These are phyloP conservation scores for Eucalyptus regnans DNA, from an alignment of 345 rosid genomes.

Conservation along the genomic window DNA sequence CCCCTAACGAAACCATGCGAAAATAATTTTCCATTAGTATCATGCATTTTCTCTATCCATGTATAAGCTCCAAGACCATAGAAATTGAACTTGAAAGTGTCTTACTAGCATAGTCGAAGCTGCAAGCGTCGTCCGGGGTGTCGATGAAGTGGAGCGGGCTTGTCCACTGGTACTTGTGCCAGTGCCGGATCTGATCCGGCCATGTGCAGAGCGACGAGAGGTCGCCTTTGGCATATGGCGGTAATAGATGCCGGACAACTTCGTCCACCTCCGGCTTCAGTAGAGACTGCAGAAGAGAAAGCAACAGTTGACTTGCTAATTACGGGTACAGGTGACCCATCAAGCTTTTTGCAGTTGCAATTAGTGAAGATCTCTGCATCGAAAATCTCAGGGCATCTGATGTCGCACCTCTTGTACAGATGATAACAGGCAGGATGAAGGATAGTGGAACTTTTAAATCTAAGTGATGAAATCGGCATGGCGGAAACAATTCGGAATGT, in stretches of 20 bases:
- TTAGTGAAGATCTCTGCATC: background rate
- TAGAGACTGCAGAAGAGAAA: conserved; percentile 29
- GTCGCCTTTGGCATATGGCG: conserved; percentile 36
- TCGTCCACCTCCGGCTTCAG: conserved; percentile 65
- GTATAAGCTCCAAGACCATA: background rate
- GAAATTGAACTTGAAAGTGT: background rate
- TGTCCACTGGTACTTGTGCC: conserved; percentile 64
- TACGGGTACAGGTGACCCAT: background rate
- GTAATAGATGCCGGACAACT: conserved; percentile 42
- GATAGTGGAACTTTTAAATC: background rate
- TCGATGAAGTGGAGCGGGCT: conserved; percentile 74
- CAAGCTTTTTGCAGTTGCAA: background rate
- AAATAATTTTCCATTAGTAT: background rate
- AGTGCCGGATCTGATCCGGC: conserved; percentile 79
- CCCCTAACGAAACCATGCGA: conserved; percentile 33
- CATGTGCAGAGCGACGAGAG: conserved; percentile 51
- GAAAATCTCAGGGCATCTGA: background rate
- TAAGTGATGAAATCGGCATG: background rate
- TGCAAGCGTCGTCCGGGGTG: conserved; percentile 56
- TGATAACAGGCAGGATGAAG: background rate
- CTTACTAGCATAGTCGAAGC: conserved; percentile 41
- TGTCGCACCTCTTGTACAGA: background rate
- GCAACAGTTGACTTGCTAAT: background rate
- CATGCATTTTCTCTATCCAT: background rate
- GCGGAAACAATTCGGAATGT: background rate